A percentile compares a stretch with the other conserved stretches of the same genome.
Evolutionary conservation across 176 grass and related monocot genomes (phyloP).

Genomic region (Carex scoparia): DNA sequence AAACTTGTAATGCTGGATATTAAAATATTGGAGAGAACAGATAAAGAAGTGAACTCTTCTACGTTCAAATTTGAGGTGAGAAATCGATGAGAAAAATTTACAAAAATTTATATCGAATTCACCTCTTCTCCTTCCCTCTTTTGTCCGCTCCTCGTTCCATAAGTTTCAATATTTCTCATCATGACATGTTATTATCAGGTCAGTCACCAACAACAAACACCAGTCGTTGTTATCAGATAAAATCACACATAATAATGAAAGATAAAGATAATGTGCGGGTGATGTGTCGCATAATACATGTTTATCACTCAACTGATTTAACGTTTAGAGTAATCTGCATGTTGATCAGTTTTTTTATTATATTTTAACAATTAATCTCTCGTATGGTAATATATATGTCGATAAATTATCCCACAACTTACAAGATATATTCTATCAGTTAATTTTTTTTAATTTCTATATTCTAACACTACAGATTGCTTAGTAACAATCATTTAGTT

Average conservation of each 20-base stretch:
- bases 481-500: too few species aligned
- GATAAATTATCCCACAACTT: neutral
- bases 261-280: neutral
- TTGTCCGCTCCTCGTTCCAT: too few species aligned
- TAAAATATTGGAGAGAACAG: too few species aligned
- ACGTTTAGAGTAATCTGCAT: conserved; percentile 10
- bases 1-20: too few species aligned
- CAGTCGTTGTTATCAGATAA: neutral
- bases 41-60: too few species aligned
- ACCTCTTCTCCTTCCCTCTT: too few species aligned
- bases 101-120: too few species aligned
- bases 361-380: neutral
- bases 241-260: neutral
- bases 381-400: neutral
- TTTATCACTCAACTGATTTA: neutral
- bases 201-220: neutral
- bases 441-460: too few species aligned
- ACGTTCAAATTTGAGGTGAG: too few species aligned
- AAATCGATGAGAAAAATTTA: too few species aligned
- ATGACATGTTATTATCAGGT: neutral
- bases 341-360: neutral
- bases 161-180: too few species aligned
- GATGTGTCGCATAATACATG: neutral
- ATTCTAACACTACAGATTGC: too few species aligned
- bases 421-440: neutral